Evolutionary conservation across 2,329 filamentous ascomycete species (phyloP), one percentile per base, ranked within the genome.

Genomic region (Colletotrichum sp.): DNA sequence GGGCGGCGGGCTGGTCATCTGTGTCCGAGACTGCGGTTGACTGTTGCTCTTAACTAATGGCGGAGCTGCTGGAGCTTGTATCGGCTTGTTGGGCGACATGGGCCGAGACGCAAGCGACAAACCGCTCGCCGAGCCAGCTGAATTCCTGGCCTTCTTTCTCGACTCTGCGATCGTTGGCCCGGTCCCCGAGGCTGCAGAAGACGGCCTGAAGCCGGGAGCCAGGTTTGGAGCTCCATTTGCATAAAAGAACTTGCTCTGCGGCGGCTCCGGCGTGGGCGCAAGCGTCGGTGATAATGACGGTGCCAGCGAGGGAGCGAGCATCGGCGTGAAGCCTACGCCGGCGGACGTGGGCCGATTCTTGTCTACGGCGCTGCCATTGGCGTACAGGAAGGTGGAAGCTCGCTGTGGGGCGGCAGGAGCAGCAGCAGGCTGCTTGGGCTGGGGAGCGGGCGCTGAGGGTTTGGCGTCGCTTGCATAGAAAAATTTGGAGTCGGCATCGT

Each of bases 401-500:
- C 89, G 90, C 52, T 88, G 86, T 25, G 87, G 84, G 6, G 13
- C 81, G 76, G 88, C 84, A 64, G 80, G 72, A 61, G 76, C 65
- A 30, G 80, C 78, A 71, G 32, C n/a, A 22, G 30, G 16, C 1
- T 30, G 69, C 30, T 67, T 75, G 39, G 27, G 77, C 43, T 67
- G 73, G 16, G 71, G 58, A 68, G 25, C 68, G 64, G 67, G 65
- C 56, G 74, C 65, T 15, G 62, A 60, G 28, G 12, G 34, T 79
- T 91, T 93, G 52, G 90, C 94, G 79, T 98, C 95, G 82, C 93
- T 95, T 32, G 96, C 97, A 83, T 97, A 96, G 83, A 99, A 98
- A 89, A 98, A 98, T 86, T 95, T 96, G 69, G 93, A 86, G 67
- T 91, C 89, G 25, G 81, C 83, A 79, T 75, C 79, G 82, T 60